Conservation (phyloP, 2,329 filamentous ascomycete genomes). For the Cercospora sp. region DNA sequence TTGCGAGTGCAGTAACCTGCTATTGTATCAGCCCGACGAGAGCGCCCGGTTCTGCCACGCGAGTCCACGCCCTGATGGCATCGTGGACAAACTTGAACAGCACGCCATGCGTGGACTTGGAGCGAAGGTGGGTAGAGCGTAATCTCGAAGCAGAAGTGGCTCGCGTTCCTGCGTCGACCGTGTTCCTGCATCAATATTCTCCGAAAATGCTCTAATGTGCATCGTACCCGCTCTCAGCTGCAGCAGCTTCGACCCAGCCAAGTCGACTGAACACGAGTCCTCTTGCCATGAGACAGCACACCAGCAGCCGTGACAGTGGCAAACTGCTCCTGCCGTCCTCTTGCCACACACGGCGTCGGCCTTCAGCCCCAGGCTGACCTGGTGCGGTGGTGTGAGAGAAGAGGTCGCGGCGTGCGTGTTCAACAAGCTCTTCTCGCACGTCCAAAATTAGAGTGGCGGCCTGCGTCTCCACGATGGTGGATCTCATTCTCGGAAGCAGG, state of each 20-base stretch:
- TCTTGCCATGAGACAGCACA: background rate
- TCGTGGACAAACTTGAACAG: background rate
- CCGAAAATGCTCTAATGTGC: background rate
- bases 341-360: background rate
- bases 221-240: background rate
- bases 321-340: background rate
- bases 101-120: background rate
- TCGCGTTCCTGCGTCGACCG: background rate
- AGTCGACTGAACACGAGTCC: background rate
- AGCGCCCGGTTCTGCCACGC: background rate
- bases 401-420: background rate
- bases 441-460: conserved; percentile 6
- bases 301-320: background rate
- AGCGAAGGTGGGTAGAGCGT: background rate
- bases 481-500: background rate
- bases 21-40: background rate
- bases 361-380: background rate
- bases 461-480: conserved; percentile 6
- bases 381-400: background rate
- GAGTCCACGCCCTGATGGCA: background rate
- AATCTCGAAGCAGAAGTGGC: background rate
- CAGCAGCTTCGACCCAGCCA: background rate
- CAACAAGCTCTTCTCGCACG: background rate
- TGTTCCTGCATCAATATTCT: conserved; percentile 7
- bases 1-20: background rate